Percentiles rank a stretch among this genome's conserved stretches.
Conservation (phyloP, 257 asterid genomes). For the Gentiana macrophylla region DNA sequence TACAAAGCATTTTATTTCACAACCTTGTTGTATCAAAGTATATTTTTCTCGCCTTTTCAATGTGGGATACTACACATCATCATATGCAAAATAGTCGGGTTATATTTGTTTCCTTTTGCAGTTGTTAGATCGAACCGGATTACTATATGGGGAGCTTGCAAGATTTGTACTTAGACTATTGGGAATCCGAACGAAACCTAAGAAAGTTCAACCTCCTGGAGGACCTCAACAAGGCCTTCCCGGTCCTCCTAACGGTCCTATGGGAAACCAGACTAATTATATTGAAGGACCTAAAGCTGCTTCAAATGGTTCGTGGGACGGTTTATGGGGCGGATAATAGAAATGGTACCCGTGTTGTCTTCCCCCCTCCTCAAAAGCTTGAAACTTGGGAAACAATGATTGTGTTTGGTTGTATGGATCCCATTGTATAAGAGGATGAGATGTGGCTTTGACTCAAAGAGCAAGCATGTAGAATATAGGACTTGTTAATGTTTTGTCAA, state of each 20-base stretch:
- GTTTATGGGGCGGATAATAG: conserved; percentile 44
- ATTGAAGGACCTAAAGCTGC: conserved; percentile 70
- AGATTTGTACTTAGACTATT: conserved; percentile 81
- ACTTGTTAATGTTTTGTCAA: no score
- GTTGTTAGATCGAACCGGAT: conserved; percentile 88
- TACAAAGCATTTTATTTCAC: no score
- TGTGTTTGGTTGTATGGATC: no score
- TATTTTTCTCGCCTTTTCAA: no score
- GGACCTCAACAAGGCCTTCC: conserved; percentile 38
- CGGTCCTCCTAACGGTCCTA: conserved; percentile 40
- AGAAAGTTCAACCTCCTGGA: conserved; percentile 48
- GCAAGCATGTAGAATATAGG: no score
- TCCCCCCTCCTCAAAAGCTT: no score
- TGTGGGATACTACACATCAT: background rate
- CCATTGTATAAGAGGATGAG: no score
- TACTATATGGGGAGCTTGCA: conserved; percentile 91
- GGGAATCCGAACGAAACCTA: conserved; percentile 63
- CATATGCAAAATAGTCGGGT: no score
- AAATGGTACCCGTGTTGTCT: conserved; percentile 7
- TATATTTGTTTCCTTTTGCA: conserved; percentile 21
- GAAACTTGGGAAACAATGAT: no score
- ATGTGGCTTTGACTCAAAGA: no score
- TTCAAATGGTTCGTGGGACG: conserved; percentile 67
- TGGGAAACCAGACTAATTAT: conserved; percentile 33
- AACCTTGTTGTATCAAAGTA: no score